Evolutionary conservation across 176 grass and related monocot species (phyloP).

Genomic region (Raddia distichophylla): DNA sequence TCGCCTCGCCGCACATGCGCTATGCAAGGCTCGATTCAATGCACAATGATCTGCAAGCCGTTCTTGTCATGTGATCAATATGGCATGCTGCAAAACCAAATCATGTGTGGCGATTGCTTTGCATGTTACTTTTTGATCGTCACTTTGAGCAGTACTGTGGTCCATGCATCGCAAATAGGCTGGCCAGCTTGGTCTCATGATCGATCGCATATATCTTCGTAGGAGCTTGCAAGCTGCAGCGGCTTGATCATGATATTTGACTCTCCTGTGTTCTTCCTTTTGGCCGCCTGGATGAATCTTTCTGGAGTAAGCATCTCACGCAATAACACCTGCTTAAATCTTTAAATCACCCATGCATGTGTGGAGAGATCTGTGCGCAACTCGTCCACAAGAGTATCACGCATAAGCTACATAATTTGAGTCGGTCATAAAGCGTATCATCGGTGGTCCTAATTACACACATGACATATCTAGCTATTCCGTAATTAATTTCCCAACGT

Average conservation of each 20-base stretch:
- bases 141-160: conserved; percentile 22
- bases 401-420: conserved; percentile 8
- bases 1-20: too few species aligned
- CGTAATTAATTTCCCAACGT: background rate
- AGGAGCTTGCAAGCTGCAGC: background rate
- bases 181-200: background rate
- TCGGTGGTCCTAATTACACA: background rate
- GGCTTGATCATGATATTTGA: conserved; percentile 31
- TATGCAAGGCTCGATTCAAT: background rate
- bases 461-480: too few species aligned
- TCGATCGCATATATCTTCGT: conserved; percentile 23
- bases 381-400: background rate
- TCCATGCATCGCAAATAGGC: conserved; percentile 25
- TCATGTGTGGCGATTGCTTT: background rate
- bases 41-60: background rate
- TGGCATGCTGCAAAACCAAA: background rate
- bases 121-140: conserved; percentile 15
- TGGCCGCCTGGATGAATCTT: background rate
- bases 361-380: background rate
- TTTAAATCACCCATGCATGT: background rate
- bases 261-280: conserved; percentile 5
- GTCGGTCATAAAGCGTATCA: conserved; percentile 11
- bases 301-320: conserved; percentile 1
- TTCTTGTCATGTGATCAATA: background rate
- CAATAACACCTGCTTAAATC: background rate